Evolutionary conservation across 2,329 filamentous ascomycete genomes (phyloP).

Genomic region (Delphinella strobiligena): DNA sequence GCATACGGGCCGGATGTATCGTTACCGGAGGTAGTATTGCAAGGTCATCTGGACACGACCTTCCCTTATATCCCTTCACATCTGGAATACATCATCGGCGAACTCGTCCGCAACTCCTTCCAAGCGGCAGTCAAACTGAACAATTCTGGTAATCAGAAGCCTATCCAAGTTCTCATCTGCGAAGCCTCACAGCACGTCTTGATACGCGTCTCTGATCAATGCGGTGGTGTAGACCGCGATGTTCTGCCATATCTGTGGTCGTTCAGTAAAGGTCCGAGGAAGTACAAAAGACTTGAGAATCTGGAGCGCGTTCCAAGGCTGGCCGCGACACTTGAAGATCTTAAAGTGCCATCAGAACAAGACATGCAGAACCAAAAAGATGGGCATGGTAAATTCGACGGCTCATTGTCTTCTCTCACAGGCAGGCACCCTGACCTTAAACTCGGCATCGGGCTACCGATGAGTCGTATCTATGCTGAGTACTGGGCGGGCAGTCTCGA

Average conservation of each 20-base stretch:
- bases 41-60: conserved; percentile 75
- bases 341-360: conserved; percentile 1
- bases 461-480: conserved; percentile 90
- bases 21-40: conserved; percentile 70
- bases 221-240: conserved; percentile 78
- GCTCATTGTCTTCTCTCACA: conserved; percentile 68
- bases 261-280: conserved; percentile 84
- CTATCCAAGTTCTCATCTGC: conserved; percentile 89
- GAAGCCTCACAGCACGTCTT: conserved; percentile 92
- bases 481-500: conserved; percentile 95
- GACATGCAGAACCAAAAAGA: conserved; percentile 2
- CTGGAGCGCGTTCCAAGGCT: conserved; percentile 78
- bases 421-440: conserved; percentile 75
- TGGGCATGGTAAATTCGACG: conserved; percentile 30
- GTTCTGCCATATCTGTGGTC: conserved; percentile 89
- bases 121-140: conserved; percentile 73
- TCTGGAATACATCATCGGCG: conserved; percentile 90
- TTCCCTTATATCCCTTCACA: conserved; percentile 87
- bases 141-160: conserved; percentile 52
- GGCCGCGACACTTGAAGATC: conserved; percentile 83
- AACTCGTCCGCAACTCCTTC: conserved; percentile 87
- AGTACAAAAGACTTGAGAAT: conserved; percentile 67
- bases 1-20: conserved; percentile 60
- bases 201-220: conserved; percentile 88
- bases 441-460: conserved; percentile 82